Evolutionary conservation across 768 basidiomycete genomes (phyloP).

Genomic region (Pleurotus giganteus): DNA sequence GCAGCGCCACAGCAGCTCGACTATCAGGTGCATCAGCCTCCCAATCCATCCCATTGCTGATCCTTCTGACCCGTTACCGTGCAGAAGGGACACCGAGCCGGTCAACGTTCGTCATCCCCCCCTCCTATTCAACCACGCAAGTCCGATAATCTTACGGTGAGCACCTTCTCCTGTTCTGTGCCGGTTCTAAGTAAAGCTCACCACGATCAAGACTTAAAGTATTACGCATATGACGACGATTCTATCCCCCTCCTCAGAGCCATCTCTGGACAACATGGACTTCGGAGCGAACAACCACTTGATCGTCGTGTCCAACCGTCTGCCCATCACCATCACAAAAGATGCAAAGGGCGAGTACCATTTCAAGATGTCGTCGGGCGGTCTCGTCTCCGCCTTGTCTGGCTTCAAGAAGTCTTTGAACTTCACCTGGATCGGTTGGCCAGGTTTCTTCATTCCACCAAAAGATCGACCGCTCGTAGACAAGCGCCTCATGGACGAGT

Average conservation of each 20-base stretch:
- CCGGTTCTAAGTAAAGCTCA: not conserved
- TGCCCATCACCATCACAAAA: slow-evolving; percentile 94
- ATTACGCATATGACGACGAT: slow-evolving; percentile 15
- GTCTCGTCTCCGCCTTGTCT: slow-evolving; percentile 93
- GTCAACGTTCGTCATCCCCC: slow-evolving; percentile 4
- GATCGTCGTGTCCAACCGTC: slow-evolving; percentile 94
- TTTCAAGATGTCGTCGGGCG: slow-evolving; percentile 99
- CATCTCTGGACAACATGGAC: slow-evolving; percentile 39
- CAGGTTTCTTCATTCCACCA: slow-evolving; percentile 88
- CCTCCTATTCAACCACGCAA: not conserved
- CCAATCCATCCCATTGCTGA: not conserved
- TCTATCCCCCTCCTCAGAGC: slow-evolving; percentile 24
- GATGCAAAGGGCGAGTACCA: slow-evolving; percentile 92
- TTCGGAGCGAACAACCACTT: slow-evolving; percentile 61
- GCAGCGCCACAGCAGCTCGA: not conserved
- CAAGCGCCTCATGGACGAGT: slow-evolving; percentile 90
- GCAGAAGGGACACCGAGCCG: not conserved
- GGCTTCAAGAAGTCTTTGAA: slow-evolving; percentile 98
- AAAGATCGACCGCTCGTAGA: slow-evolving; percentile 92
- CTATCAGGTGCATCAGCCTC: not conserved
- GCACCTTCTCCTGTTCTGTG: not conserved
- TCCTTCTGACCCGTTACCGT: not conserved
- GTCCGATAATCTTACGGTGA: slow-evolving; percentile 8
- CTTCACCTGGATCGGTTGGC: slow-evolving; percentile 98
- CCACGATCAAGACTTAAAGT: slow-evolving; percentile 8